phyloP scores from a whole-genome alignment of 75 land plant genomes.

The Cupressus sempervirens region DNA sequence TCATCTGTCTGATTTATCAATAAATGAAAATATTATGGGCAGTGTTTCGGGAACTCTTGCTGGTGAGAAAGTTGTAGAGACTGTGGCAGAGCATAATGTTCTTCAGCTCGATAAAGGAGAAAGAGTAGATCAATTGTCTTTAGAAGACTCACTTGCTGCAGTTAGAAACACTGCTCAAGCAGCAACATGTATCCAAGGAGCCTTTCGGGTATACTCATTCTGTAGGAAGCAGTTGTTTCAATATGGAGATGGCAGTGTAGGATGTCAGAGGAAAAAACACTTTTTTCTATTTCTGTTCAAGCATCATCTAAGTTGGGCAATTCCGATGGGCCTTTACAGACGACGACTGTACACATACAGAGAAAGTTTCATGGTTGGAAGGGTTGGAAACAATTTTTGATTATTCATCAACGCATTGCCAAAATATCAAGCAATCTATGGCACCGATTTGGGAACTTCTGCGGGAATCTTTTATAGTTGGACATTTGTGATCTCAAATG shows the following conservation, averaged over 20 bases:
- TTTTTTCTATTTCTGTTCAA: constrained; percentile 29
- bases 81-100: constrained; percentile 24
- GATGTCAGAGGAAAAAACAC: constrained; percentile 30
- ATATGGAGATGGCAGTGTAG: constrained; percentile 31
- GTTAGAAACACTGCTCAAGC: constrained; percentile 81
- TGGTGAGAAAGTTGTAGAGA: constrained; percentile 44
- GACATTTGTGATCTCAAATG: too few species aligned
- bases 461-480: too few species aligned
- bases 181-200: constrained; percentile 73
- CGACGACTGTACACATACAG: constrained; percentile 76
- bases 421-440: too few species aligned
- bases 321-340: constrained; percentile 38
- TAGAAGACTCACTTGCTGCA: constrained; percentile 63
- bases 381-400: constrained; percentile 61
- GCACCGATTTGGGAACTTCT: too few species aligned
- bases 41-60: constrained; percentile 30
- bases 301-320: constrained; percentile 32
- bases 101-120: constrained; percentile 18
- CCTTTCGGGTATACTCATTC: constrained; percentile 67
- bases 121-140: constrained; percentile 25
- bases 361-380: constrained; percentile 88
- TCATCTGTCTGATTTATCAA: constrained; percentile 53
- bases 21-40: constrained; percentile 26
- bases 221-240: constrained; percentile 30
- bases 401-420: constrained; percentile 63